phyloP scores from a whole-genome alignment of 2,329 filamentous ascomycete genomes.

The Tolypocladium ovalisporum region DNA sequence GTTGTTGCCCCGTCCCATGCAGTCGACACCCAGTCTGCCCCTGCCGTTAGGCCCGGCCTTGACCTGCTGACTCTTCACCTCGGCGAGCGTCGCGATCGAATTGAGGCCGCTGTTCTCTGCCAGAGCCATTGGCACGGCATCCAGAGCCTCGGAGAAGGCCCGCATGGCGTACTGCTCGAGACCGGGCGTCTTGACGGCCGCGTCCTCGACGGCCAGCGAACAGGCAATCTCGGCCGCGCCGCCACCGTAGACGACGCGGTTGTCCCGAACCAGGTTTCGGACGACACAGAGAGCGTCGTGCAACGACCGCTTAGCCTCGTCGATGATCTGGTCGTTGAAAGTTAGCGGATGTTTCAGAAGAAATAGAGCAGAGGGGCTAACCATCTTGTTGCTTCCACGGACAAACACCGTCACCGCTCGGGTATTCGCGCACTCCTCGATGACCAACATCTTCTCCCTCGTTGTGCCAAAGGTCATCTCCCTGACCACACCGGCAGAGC shows the following conservation, averaged over 20 bases:
- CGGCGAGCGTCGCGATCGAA: slow-evolving; percentile 88
- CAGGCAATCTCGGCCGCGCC: slow-evolving; percentile 96
- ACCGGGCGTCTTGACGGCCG: slow-evolving; percentile 88
- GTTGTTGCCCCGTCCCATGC: slow-evolving; percentile 91
- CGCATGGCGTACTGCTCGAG: slow-evolving; percentile 99
- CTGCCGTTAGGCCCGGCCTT: slow-evolving; percentile 47
- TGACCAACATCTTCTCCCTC: slow-evolving; percentile 98
- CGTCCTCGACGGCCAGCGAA: slow-evolving; percentile 90
- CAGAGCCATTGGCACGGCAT: slow-evolving; percentile 87
- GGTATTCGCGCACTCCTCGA: slow-evolving; percentile 98
- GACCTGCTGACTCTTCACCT: slow-evolving; percentile 92
- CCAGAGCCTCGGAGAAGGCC: slow-evolving; percentile 89
- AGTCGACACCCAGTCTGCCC: slow-evolving; percentile 81
- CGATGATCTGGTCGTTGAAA: slow-evolving; percentile 62
- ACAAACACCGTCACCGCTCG: slow-evolving; percentile 94
- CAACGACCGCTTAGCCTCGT: slow-evolving; percentile 93
- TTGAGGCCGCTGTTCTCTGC: slow-evolving; percentile 96
- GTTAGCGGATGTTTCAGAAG: not conserved
- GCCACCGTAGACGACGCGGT: slow-evolving; percentile 94
- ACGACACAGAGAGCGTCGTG: slow-evolving; percentile 98
- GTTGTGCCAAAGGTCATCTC: slow-evolving; percentile 97
- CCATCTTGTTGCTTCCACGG: slow-evolving; percentile 98
- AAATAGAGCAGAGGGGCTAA: slow-evolving; percentile 29
- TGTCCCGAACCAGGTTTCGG: slow-evolving; percentile 89
- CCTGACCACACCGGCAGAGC: slow-evolving; percentile 76